Evolutionary conservation across 495 filamentous ascomycete genomes (phyloP), one percentile per base, ranked within the genome.

Genomic region (Bombardia bombarda): DNA sequence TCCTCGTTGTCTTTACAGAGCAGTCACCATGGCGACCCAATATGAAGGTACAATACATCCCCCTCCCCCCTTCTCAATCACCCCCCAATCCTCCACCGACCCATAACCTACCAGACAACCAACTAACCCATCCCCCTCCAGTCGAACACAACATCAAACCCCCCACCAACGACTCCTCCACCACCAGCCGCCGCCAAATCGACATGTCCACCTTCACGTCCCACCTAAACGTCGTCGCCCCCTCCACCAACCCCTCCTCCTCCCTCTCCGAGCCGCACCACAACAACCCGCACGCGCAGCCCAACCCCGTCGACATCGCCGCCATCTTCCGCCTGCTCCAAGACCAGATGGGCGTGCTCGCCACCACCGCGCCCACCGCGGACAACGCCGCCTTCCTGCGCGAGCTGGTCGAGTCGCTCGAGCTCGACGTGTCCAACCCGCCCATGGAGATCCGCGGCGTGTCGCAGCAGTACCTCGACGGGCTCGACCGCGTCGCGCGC

Each of bases 161-260:
- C 23, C 50, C 66, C 40, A 47, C 55, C 43, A 28, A 18, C 18
- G 26, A 53, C 43, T 28, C 21, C 28, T 17, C 16, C 40, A 21
- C 68, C 50, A 52, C 68, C 53, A 62, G 65, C 22, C 68, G 66
- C 31, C 81, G 80, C 38, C 85, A 86, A 35, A 79, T 87, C 28
- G 87, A 94, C 67, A 83, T 95, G 65, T 82, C 83, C 35, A 86
- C 82, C 61, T 96, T 97, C 78, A 89, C 84, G 69, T 69, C 81
- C 32, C 80, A 83, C 37, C 80, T 93, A 38, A 68, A 72, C 53
- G 75, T 83, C 51, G 77, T 85, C 46, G 66, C 69, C 43, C 74
- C 69, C 14, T 62, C 66, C 47, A 3, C 32, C 16, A 39, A 55
- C 41, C 3, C 47, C 36, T 7, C 17, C 12, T 19, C 44, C 20